Evolutionary conservation across 2,329 filamentous ascomycete genomes (phyloP).

Genomic region (Tolypocladium endophyticum): DNA sequence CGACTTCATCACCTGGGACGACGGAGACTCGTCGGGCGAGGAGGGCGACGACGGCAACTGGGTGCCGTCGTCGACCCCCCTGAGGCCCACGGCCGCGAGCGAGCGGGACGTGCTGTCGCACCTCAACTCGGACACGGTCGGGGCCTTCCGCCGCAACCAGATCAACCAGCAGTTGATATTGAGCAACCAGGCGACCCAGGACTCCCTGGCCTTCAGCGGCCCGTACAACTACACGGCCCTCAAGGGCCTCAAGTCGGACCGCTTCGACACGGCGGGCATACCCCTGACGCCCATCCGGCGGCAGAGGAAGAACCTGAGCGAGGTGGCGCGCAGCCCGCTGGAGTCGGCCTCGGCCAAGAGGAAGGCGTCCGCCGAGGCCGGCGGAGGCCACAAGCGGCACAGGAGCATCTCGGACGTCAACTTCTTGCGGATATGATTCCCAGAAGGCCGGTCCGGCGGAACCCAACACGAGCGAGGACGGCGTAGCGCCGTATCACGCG

Average conservation of each 20-base stretch:
- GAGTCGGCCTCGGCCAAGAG: slow-evolving; percentile 40
- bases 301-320: slow-evolving; percentile 37
- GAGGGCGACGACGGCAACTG: slow-evolving; percentile 40
- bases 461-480: slow-evolving; percentile 34
- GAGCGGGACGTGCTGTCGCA: slow-evolving; percentile 45
- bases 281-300: slow-evolving; percentile 60
- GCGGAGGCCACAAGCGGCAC: slow-evolving; percentile 41
- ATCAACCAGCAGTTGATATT: slow-evolving; percentile 51
- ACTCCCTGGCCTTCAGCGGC: slow-evolving; percentile 52
- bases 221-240: slow-evolving; percentile 51
- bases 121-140: slow-evolving; percentile 56
- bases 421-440: slow-evolving; percentile 30
- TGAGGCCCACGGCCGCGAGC: slow-evolving; percentile 35
- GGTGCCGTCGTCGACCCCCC: slow-evolving; percentile 41
- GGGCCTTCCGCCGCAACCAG: slow-evolving; percentile 65
- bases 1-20: slow-evolving; percentile 62
- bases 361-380: slow-evolving; percentile 37
- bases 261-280: slow-evolving; percentile 53
- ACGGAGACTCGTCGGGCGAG: slow-evolving; percentile 48
- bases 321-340: slow-evolving; percentile 38
- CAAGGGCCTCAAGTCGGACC: slow-evolving; percentile 53
- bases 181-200: slow-evolving; percentile 49
- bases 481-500: slow-evolving; percentile 21
- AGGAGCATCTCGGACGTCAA: slow-evolving; percentile 49
- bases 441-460: background rate